phyloP scores from a whole-genome alignment of 371 early-diverging fungal genomes.

The Lichtheimia corymbifera region DNA sequence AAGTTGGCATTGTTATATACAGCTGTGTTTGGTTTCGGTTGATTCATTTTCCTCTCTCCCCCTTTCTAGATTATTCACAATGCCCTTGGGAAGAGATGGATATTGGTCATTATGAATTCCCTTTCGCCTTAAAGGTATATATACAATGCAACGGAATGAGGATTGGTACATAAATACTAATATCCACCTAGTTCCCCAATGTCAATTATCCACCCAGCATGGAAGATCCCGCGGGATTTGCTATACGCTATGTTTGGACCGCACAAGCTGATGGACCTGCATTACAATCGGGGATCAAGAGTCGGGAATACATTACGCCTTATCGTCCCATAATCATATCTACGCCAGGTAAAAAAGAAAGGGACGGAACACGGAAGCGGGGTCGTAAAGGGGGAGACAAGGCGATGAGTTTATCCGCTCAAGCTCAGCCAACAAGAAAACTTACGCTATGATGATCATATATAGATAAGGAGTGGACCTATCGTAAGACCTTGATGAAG shows the following conservation, averaged over 20 bases:
- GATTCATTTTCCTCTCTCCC: not conserved
- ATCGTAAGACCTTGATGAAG: constrained; percentile 29
- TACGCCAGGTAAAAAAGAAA: constrained; percentile 27
- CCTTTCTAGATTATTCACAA: constrained; percentile 34
- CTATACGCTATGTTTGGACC: constrained; percentile 55
- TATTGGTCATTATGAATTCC: constrained; percentile 53
- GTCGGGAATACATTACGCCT: constrained; percentile 52
- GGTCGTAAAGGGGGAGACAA: constrained; percentile 11
- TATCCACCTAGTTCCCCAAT: constrained; percentile 40
- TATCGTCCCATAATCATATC: constrained; percentile 48
- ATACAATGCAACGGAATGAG: no score
- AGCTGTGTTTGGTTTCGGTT: no score
- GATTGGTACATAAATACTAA: no score
- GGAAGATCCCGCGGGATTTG: constrained; percentile 49
- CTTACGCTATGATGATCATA: not conserved
- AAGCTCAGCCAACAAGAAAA: not conserved
- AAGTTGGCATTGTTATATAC: constrained; percentile 9
- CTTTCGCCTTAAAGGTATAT: constrained; percentile 61
- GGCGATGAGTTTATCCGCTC: no score
- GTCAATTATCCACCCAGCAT: constrained; percentile 53
- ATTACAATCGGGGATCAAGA: constrained; percentile 44
- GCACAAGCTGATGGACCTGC: constrained; percentile 58
- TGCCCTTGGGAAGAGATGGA: constrained; percentile 58
- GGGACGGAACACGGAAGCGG: not conserved
- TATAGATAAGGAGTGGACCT: constrained; percentile 40